phyloP scores from a whole-genome alignment of 768 basidiomycete genomes.

The Termitomyces sp. region DNA sequence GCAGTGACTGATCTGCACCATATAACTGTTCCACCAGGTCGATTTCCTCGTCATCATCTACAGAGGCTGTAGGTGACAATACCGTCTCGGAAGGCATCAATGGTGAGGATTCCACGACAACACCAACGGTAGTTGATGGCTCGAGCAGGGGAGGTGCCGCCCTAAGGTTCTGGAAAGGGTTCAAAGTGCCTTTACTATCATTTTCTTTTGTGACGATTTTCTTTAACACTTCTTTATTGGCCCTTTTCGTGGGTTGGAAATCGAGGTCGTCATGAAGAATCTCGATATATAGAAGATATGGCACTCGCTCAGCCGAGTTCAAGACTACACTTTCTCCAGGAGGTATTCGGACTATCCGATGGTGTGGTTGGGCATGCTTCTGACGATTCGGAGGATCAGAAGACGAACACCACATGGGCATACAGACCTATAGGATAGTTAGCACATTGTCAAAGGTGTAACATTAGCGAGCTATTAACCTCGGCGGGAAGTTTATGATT shows the following conservation, averaged over 20 bases:
- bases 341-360: slow-evolving; percentile 94
- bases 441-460: neutral
- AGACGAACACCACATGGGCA: slow-evolving; percentile 83
- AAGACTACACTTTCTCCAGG: slow-evolving; percentile 97
- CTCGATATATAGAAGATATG: slow-evolving; percentile 89
- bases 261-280: slow-evolving; percentile 86
- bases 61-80: slow-evolving; percentile 15
- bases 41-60: slow-evolving; percentile 75
- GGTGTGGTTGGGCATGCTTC: slow-evolving; percentile 61
- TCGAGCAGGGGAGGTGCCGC: slow-evolving; percentile 16
- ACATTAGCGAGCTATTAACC: slow-evolving; percentile 35
- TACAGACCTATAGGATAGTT: slow-evolving; percentile 53
- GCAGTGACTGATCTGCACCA: slow-evolving; percentile 69
- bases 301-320: slow-evolving; percentile 95
- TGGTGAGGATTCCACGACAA: slow-evolving; percentile 23
- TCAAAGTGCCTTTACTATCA: slow-evolving; percentile 52
- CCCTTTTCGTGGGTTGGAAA: slow-evolving; percentile 79
- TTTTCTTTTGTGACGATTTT: slow-evolving; percentile 66
- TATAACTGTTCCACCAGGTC: slow-evolving; percentile 97
- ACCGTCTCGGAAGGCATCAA: slow-evolving; percentile 17
- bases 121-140: slow-evolving; percentile 18
- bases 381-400: slow-evolving; percentile 47
- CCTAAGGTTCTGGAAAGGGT: slow-evolving; percentile 30
- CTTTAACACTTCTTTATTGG: slow-evolving; percentile 82
- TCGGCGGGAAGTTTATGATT: slow-evolving; percentile 97